Evolutionary conservation across 768 basidiomycete genomes (phyloP), one percentile per base, ranked within the genome.

Genomic region (Porpolomopsis calyptriformis): DNA sequence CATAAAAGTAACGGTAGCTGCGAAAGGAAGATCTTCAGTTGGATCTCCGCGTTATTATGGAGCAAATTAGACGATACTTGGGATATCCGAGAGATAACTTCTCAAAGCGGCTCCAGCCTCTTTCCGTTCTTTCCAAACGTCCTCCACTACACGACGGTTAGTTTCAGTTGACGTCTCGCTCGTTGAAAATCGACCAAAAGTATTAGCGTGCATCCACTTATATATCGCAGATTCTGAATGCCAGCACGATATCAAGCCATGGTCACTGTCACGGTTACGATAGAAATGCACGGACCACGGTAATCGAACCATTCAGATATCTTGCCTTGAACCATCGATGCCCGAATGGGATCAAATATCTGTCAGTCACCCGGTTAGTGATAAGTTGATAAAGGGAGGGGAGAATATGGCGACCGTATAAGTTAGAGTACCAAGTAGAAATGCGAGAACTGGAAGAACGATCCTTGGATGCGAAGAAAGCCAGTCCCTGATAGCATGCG

Each of bases 271-370:
- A n/a, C n/a, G n/a, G n/a, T n/a, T n/a, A n/a, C 19, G 35, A 35
- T 6, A 6, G 8, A 39, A 40, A 47, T 14, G 35, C 10, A 52
- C 67, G 1, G 56, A 85, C 86, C 73, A 60, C 72, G 72, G 52
- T 82, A 78, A 54, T 94, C 82, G 55, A 96, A 92, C 74, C 87
- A 87, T 34, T 88, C 73, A 37, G 84, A 66, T 55, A 96, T 70
- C 55, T 90, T 87, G 20, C 77, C 78, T 65, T 89, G 74, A 0
- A 98, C 75, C 70, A 81, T 88, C 48, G 90, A 68, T 2, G 80
- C 76, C 22, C 94, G 82, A 34, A 99, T 76, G 2, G 92, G 92
- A 61, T 97, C 91, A 56, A 97, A 96, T 43, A 97, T 77, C 85
- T 94, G 50, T 1, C 26, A 11, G 29, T 9, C 36, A 25, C 36